A percentile compares a stretch with the other conserved stretches of the same genome.
phyloP scores from a whole-genome alignment of 495 filamentous ascomycete genomes.

The Aspergillus leporis region DNA sequence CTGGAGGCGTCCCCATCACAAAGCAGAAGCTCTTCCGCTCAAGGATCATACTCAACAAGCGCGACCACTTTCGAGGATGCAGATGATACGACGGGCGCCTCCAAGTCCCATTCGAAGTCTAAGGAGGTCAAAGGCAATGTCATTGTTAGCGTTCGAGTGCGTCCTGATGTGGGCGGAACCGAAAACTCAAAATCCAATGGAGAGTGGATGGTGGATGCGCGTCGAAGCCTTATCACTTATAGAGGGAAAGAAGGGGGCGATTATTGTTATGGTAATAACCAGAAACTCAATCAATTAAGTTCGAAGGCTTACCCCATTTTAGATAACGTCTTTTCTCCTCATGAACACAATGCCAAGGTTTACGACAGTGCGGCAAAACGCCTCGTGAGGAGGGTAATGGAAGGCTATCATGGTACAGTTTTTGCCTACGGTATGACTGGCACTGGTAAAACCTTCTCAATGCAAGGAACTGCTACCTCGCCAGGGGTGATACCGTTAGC shows the following conservation, averaged over 20 bases:
- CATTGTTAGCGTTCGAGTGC: constrained; percentile 89
- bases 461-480: constrained; percentile 97
- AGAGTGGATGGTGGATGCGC: constrained; percentile 94
- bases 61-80: constrained; percentile 81
- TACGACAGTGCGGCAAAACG: constrained; percentile 94
- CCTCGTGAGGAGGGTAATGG: constrained; percentile 94
- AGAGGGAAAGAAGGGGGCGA: constrained; percentile 87
- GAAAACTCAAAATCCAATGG: constrained; percentile 64
- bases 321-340: constrained; percentile 95
- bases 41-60: constrained; percentile 87
- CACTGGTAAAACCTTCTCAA: constrained; percentile 97
- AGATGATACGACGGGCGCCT: constrained; percentile 39
- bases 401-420: constrained; percentile 97
- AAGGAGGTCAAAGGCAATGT: constrained; percentile 90
- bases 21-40: constrained; percentile 84
- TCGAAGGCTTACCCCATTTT: constrained; percentile 13
- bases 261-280: constrained; percentile 84
- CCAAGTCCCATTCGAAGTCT: constrained; percentile 32
- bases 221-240: constrained; percentile 77
- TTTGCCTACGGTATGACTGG: constrained; percentile 99
- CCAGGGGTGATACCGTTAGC: constrained; percentile 96
- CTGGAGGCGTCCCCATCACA: constrained; percentile 81
- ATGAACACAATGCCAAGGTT: constrained; percentile 90
- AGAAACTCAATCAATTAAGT: neutral
- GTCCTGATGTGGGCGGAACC: constrained; percentile 70